Percentiles rank a stretch among this genome's conserved stretches.
These are phyloP conservation scores for Sugiyamaella grinbergsii DNA, from an alignment of 1,139 yeast species.

Conservation along the genomic window DNA sequence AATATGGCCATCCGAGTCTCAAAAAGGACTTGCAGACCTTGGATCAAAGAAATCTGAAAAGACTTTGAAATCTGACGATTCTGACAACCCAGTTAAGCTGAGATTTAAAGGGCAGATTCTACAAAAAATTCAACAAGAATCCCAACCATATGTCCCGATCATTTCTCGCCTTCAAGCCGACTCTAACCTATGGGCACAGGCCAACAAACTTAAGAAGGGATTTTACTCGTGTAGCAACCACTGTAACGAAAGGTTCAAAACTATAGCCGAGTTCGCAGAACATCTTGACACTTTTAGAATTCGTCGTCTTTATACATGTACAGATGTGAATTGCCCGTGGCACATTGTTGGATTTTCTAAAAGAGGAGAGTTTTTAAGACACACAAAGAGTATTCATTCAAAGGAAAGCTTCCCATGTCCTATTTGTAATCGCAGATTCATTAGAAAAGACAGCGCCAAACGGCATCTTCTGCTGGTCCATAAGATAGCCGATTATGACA, in stretches of 20 bases:
- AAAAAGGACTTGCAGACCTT: neutral
- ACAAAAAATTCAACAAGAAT: neutral
- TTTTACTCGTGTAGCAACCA: constrained; percentile 56
- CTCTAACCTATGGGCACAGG: constrained; percentile 24
- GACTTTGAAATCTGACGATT: no score
- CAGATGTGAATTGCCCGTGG: constrained; percentile 62
- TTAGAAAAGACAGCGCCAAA: constrained; percentile 46
- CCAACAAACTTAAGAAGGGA: constrained; percentile 47
- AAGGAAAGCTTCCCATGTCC: constrained; percentile 36
- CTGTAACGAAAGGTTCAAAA: constrained; percentile 49
- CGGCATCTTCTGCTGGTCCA: constrained; percentile 32
- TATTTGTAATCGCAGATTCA: constrained; percentile 56
- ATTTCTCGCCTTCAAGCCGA: constrained; percentile 16
- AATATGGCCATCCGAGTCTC: no score
- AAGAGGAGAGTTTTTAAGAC: constrained; percentile 62
- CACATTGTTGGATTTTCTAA: constrained; percentile 60
- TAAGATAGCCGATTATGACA: constrained; percentile 8
- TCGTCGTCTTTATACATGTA: constrained; percentile 53
- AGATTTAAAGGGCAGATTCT: neutral
- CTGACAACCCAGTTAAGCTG: no score
- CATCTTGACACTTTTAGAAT: constrained; percentile 52
- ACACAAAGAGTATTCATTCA: constrained; percentile 58
- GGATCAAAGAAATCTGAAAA: no score
- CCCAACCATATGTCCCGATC: constrained; percentile 7
- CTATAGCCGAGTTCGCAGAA: constrained; percentile 47